phyloP scores from a whole-genome alignment of 371 early-diverging fungal genomes.

The Coemansia sp. region DNA sequence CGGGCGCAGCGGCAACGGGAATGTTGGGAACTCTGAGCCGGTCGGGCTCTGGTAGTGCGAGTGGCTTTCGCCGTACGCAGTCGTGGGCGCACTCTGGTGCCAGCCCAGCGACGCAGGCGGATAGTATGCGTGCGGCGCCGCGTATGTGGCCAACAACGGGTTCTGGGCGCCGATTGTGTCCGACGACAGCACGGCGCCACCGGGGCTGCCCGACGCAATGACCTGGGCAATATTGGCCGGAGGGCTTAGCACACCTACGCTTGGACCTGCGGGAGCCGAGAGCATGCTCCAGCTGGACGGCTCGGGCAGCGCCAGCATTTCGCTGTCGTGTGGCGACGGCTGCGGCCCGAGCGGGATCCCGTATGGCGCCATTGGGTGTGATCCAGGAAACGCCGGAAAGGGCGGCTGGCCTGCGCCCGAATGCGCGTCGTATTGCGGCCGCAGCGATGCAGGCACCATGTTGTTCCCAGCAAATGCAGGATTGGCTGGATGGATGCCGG shows the following conservation, averaged over 20 bases:
- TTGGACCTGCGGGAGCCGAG: not conserved
- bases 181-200: not conserved
- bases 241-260: slow-evolving; percentile 1
- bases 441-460: not conserved
- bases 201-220: not conserved
- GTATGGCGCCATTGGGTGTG: not conserved
- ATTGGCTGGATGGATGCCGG: not conserved
- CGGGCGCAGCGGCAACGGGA: not conserved
- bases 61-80: not conserved
- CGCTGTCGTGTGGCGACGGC: not conserved
- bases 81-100: slow-evolving; percentile 1
- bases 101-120: not conserved
- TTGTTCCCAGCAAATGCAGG: not conserved
- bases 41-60: not conserved
- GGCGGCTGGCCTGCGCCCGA: not conserved
- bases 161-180: not conserved
- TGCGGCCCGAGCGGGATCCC: not conserved
- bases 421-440: not conserved
- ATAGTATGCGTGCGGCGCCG: not conserved
- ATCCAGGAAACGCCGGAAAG: not conserved
- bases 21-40: not conserved
- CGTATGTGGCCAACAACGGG: slow-evolving; percentile 2
- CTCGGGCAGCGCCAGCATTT: not conserved
- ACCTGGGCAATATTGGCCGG: slow-evolving; percentile 4
- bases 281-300: not conserved